Evolutionary conservation across 176 grass and related monocot species (phyloP).

Genomic region (Triticum monococcum): DNA sequence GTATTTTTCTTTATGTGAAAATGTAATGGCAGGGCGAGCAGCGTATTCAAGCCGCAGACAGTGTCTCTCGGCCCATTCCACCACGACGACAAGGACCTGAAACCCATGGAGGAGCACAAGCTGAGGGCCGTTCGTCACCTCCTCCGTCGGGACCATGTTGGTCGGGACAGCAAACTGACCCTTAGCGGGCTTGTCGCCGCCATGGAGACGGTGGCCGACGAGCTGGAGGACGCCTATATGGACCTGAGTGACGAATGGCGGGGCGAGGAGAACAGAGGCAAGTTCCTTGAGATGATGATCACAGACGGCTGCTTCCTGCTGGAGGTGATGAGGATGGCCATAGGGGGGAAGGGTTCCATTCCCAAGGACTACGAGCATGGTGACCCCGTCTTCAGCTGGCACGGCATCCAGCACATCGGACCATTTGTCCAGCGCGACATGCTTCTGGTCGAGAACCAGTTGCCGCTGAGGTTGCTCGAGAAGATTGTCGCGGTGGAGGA

Average conservation of each 20-base stretch:
- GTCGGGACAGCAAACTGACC: too few species aligned
- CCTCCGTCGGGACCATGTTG: conserved; percentile 1
- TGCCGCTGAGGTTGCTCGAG: conserved; percentile 10
- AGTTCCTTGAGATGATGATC: too few species aligned
- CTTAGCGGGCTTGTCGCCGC: conserved; percentile 2
- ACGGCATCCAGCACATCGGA: conserved; percentile 1
- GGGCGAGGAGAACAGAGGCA: neutral
- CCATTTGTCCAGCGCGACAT: conserved; percentile 44
- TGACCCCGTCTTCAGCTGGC: conserved; percentile 62
- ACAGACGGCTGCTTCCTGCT: conserved; percentile 58
- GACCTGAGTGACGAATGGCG: conserved; percentile 37
- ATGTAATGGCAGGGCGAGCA: too few species aligned
- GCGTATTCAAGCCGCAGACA: conserved; percentile 41
- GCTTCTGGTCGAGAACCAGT: conserved; percentile 57
- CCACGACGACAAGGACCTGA: conserved; percentile 18
- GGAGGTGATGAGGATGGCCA: conserved; percentile 43
- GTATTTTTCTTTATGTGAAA: too few species aligned
- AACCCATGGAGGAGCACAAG: conserved; percentile 73
- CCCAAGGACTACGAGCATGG: neutral
- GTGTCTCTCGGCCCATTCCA: conserved; percentile 74
- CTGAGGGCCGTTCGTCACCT: conserved; percentile 50
- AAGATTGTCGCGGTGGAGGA: neutral
- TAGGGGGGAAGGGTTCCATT: neutral
- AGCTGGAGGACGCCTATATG: conserved; percentile 38
- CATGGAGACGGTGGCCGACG: conserved; percentile 9